phyloP scores from a whole-genome alignment of 441 rosid species.

The Metrosideros polymorpha region DNA sequence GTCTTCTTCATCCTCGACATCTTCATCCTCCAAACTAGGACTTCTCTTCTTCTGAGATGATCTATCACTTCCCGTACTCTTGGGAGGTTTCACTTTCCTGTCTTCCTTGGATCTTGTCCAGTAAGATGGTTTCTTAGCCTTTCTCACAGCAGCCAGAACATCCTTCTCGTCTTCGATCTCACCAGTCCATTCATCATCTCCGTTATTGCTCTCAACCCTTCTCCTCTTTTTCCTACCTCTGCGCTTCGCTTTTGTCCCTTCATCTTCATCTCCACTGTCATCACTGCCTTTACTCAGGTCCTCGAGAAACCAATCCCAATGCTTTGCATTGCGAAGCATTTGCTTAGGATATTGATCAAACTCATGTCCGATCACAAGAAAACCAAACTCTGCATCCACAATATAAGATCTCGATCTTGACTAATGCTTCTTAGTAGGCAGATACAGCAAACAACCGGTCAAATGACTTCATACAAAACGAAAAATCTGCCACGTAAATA shows the following conservation, averaged over 20 bases:
- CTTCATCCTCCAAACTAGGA: neutral
- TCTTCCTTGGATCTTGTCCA: conserved; percentile 45
- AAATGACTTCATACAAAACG: neutral
- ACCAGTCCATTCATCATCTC: conserved; percentile 43
- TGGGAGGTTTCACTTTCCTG: conserved; percentile 3
- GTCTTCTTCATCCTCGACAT: conserved; percentile 20
- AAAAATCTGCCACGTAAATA: neutral
- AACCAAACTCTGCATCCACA: conserved; percentile 65
- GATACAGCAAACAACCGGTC: neutral
- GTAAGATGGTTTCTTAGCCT: conserved; percentile 17
- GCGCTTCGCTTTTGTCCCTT: conserved; percentile 9
- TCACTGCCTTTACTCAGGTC: conserved; percentile 21
- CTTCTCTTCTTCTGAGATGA: conserved; percentile 3
- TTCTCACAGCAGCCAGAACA: conserved; percentile 14
- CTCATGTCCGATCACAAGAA: conserved; percentile 66
- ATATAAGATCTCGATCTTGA: neutral
- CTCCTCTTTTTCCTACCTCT: conserved; percentile 30
- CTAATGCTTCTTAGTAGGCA: neutral
- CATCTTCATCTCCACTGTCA: conserved; percentile 20
- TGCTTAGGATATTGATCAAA: conserved; percentile 54
- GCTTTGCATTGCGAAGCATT: conserved; percentile 19
- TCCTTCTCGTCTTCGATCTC: conserved; percentile 50
- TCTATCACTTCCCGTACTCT: conserved; percentile 3
- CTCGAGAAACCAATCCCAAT: conserved; percentile 80
- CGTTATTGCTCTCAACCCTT: conserved; percentile 17